These are phyloP conservation scores for Clarkia xantiana DNA, from an alignment of 345 rosid species.

Conservation along the genomic window DNA sequence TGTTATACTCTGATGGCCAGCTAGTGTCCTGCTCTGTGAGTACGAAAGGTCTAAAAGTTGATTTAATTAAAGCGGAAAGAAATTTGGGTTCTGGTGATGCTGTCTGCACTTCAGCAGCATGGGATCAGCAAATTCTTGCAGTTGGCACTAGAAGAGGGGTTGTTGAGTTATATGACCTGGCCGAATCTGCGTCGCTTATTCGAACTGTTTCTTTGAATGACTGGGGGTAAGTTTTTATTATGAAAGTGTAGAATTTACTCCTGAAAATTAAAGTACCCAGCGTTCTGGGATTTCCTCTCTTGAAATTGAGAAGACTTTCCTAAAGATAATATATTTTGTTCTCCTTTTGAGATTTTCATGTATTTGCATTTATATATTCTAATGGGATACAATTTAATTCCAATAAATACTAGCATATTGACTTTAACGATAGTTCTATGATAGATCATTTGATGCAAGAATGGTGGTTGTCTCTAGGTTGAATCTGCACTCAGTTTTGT, in stretches of 20 bases:
- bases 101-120: slow-evolving; percentile 66
- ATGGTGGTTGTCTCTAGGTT: too few species aligned
- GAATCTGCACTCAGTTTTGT: neutral
- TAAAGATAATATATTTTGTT: too few species aligned
- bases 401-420: too few species aligned
- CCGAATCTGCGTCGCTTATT: slow-evolving; percentile 52
- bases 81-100: slow-evolving; percentile 65
- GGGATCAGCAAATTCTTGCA: slow-evolving; percentile 87
- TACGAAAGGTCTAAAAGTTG: slow-evolving; percentile 70
- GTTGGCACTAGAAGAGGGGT: slow-evolving; percentile 86
- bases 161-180: slow-evolving; percentile 74
- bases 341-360: too few species aligned
- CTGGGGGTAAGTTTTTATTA: slow-evolving; percentile 61
- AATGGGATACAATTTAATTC: too few species aligned
- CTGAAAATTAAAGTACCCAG: too few species aligned
- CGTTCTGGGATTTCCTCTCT: too few species aligned
- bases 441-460: too few species aligned
- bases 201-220: slow-evolving; percentile 78
- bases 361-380: too few species aligned
- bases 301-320: too few species aligned
- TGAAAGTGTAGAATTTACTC: neutral
- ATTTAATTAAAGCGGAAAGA: slow-evolving; percentile 56
- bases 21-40: slow-evolving; percentile 62
- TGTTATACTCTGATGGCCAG: slow-evolving; percentile 60
- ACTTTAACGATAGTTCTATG: too few species aligned